A percentile compares a stretch with the other conserved stretches of the same genome.
These are phyloP conservation scores for Mariannaea sp. DNA, from an alignment of 2,329 filamentous ascomycete species.

Conservation along the genomic window DNA sequence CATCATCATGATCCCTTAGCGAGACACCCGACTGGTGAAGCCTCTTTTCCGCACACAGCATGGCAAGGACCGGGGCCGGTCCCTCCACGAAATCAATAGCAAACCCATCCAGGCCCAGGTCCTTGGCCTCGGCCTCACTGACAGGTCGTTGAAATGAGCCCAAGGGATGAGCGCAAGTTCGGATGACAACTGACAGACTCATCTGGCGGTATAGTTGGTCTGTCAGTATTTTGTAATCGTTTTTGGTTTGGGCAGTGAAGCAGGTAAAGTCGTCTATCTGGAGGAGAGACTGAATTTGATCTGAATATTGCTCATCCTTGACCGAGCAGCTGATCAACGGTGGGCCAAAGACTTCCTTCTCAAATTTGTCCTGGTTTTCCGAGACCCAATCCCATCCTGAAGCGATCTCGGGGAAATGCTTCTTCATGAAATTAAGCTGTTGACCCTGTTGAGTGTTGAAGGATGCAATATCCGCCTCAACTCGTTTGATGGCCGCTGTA, in stretches of 20 bases:
- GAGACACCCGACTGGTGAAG: conserved; percentile 72
- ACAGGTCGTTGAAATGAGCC: conserved; percentile 60
- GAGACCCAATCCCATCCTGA: conserved; percentile 83
- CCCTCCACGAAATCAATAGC: conserved; percentile 79
- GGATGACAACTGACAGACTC: conserved; percentile 73
- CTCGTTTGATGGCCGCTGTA: conserved; percentile 44
- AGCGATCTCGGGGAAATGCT: conserved; percentile 65
- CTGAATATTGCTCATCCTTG: conserved; percentile 69
- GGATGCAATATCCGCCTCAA: conserved; percentile 56
- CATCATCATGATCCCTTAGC: conserved; percentile 64
- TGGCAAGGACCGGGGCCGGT: conserved; percentile 81
- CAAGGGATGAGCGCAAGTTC: conserved; percentile 62
- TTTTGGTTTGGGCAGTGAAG: conserved; percentile 76
- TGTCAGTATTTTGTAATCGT: conserved; percentile 77
- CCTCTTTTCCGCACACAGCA: conserved; percentile 77
- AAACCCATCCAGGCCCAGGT: conserved; percentile 76
- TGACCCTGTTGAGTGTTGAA: conserved; percentile 78
- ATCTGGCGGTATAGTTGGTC: conserved; percentile 65
- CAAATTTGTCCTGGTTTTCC: conserved; percentile 69
- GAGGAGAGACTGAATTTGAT: conserved; percentile 59
- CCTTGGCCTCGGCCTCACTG: conserved; percentile 56
- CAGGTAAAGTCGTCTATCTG: conserved; percentile 59
- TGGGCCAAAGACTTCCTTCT: conserved; percentile 79
- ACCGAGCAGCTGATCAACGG: conserved; percentile 80
- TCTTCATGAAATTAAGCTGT: conserved; percentile 68